Evolutionary conservation across 1,284 basidiomycete species (phyloP).

Genomic region (Melampsora americana): DNA sequence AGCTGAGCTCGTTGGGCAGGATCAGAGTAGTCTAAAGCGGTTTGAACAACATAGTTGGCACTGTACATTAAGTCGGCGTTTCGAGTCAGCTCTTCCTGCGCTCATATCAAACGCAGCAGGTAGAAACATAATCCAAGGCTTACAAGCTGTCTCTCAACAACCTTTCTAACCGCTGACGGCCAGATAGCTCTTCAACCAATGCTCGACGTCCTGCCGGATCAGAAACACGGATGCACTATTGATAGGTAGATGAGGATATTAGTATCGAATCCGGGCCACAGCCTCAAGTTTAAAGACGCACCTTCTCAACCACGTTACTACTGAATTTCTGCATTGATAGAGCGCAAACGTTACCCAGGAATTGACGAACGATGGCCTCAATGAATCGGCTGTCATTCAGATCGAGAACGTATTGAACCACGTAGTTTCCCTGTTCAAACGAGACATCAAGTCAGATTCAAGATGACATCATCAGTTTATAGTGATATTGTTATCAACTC

Average conservation of each 20-base stretch:
- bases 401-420: slow-evolving; percentile 95
- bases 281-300: slow-evolving; percentile 51
- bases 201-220: slow-evolving; percentile 90
- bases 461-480: slow-evolving; percentile 2
- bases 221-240: slow-evolving; percentile 91
- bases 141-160: slow-evolving; percentile 81
- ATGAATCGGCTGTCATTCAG: slow-evolving; percentile 97
- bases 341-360: slow-evolving; percentile 94
- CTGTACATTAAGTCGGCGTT: not conserved
- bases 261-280: not conserved
- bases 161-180: slow-evolving; percentile 91
- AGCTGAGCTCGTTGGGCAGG: slow-evolving; percentile 74
- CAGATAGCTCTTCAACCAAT: slow-evolving; percentile 91
- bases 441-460: too few species aligned
- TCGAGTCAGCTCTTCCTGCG: slow-evolving; percentile 29
- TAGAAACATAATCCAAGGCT: not conserved
- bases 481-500: slow-evolving; percentile 81
- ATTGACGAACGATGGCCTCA: slow-evolving; percentile 94
- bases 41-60: slow-evolving; percentile 59
- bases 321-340: slow-evolving; percentile 98
- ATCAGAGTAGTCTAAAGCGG: slow-evolving; percentile 91
- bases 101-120: not conserved
- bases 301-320: slow-evolving; percentile 90
- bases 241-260: slow-evolving; percentile 47
- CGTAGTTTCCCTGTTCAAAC: slow-evolving; percentile 50